Evolutionary conservation across 1,284 basidiomycete genomes (phyloP).

Genomic region (Cryptococcus floricola): DNA sequence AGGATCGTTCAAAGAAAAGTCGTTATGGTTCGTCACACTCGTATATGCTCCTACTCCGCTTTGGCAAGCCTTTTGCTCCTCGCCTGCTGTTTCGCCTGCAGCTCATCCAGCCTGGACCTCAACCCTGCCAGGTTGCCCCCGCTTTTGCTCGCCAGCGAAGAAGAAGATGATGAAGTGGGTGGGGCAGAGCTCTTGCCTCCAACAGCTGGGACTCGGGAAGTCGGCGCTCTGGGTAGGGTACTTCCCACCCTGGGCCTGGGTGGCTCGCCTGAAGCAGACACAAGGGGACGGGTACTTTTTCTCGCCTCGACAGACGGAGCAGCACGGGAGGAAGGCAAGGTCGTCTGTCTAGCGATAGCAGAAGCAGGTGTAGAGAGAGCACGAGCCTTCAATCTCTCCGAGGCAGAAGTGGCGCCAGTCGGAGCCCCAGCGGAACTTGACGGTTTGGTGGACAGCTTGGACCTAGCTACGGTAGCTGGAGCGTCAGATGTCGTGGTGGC

Average conservation of each 20-base stretch:
- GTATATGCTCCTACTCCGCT: neutral
- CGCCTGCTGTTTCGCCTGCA: constrained; percentile 21
- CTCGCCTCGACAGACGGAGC: neutral
- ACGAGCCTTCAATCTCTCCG: constrained; percentile 5
- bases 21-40: neutral
- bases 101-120: constrained; percentile 22
- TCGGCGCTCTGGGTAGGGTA: constrained; percentile 1
- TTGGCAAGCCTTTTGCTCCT: neutral
- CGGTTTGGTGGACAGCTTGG: no score
- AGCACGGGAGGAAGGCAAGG: constrained; percentile 1
- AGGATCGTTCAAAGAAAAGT: neutral
- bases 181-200: constrained; percentile 4
- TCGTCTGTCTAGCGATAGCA: neutral
- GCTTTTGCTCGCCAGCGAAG: neutral
- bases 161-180: neutral
- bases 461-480: neutral
- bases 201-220: constrained; percentile 2
- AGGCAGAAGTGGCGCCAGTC: neutral
- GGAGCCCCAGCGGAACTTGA: no score
- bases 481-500: neutral
- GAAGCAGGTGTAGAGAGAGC: constrained; percentile 22
- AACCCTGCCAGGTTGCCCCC: constrained; percentile 14
- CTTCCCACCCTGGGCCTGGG: constrained; percentile 4
- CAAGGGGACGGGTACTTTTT: neutral
- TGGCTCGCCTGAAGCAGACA: neutral